Base-by-base conservation (phyloP, 176 grass and related monocot species). In the Bothriochloa decipiens region DNA sequence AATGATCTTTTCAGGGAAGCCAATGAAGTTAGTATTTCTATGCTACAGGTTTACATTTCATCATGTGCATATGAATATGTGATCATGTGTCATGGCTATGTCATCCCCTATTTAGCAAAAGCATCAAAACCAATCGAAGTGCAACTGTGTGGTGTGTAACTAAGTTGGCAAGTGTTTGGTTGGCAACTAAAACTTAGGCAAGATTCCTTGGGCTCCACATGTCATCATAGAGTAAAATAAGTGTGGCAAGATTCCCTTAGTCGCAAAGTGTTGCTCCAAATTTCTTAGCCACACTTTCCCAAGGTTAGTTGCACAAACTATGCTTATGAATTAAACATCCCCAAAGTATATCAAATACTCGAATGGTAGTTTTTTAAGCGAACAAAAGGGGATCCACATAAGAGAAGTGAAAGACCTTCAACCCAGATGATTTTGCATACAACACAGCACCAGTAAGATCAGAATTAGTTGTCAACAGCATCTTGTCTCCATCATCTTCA, bases 401-500 rank as follows among this genome's bases (percentile, higher is more conserved):
- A 64, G 66, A 61, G 78, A 85, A 84, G 60, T 67, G 45, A 74
- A 76, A 53, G 16, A 99, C 96, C 96, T 99, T 96, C 78, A 78
- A 78, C 78, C 91, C 91, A 74, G 86, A 87, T 72, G 88, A 91
- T 90, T 89, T 93, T 11, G 89, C 96, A 89, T 87, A 74, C 39
- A 65, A 74, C 22, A 99, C 91, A 83, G 93, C 96, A 76, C 78
- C 41, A 15, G 64, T 43, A 91, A 99, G 87, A 87, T 99, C 96
- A 87, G 65, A 83, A 91, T 96, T 93, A 2, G 89, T 91, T 46
- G 84, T 90, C 16, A 99, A 87, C 36, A 99, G 70, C 47, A 96
- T 91, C 74, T 62, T 90, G 75, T 99, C 96, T 91, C 96, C 93
- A 77, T 99, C 96, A 80, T 96, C 96, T 29, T 99, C 96, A 75